These are phyloP conservation scores for Aspergillus saccharolyticus DNA, from an alignment of 495 filamentous ascomycete species.

Conservation along the genomic window DNA sequence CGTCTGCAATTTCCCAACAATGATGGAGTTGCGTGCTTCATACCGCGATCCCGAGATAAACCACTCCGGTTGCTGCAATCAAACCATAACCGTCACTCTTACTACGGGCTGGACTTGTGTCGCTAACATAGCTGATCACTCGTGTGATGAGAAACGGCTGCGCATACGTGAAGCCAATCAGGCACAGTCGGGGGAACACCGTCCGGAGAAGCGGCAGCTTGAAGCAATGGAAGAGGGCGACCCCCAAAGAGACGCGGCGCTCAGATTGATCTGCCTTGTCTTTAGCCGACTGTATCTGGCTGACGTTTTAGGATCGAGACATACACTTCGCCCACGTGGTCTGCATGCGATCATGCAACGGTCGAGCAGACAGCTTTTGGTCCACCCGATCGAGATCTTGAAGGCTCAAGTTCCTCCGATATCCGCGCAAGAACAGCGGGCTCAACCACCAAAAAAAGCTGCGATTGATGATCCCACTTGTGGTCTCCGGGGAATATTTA, in stretches of 20 bases:
- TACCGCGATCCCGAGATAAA: neutral
- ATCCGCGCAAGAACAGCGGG: neutral
- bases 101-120: neutral
- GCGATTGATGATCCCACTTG: neutral
- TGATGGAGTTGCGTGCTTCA: neutral
- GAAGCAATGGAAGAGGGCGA: neutral
- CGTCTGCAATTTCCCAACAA: neutral
- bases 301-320: neutral
- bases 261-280: neutral
- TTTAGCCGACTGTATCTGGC: neutral
- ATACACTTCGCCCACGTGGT: neutral
- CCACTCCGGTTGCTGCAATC: neutral
- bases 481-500: too few relatives aligned
- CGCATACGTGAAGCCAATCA: slow-evolving; percentile 1
- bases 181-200: neutral
- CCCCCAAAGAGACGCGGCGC: neutral
- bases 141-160: slow-evolving; percentile 2
- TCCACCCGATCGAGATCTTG: neutral
- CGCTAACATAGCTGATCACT: neutral
- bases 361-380: neutral
- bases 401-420: neutral
- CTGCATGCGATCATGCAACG: neutral
- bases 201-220: neutral
- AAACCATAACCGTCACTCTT: neutral
- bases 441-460: slow-evolving; percentile 1